Conservation (phyloP, 163 green algal species). For the Chloromonas sp. region DNA sequence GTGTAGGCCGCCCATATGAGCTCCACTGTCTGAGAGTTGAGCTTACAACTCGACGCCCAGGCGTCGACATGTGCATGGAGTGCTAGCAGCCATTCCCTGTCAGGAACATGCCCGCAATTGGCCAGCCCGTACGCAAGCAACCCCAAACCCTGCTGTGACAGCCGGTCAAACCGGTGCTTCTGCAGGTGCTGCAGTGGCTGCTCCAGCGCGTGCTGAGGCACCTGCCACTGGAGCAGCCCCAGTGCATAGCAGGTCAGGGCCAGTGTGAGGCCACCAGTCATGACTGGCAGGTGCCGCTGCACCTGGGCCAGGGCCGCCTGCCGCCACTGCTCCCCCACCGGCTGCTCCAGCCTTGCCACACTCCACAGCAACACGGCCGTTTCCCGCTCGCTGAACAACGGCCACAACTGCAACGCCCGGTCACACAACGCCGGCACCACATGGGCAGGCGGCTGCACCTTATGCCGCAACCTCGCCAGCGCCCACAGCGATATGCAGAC, state of each 20-base stretch:
- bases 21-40: no score
- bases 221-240: background rate
- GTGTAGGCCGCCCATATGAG: no score
- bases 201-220: background rate
- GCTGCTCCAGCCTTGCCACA: background rate
- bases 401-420: background rate
- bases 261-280: background rate
- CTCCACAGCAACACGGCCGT: background rate
- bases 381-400: background rate
- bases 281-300: background rate
- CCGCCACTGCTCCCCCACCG: background rate
- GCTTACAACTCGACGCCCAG: no score
- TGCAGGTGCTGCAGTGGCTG: background rate
- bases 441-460: background rate
- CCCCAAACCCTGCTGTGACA: background rate
- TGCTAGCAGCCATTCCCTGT: background rate
- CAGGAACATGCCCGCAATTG: background rate
- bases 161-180: background rate
- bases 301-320: background rate
- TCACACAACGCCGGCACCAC: background rate
- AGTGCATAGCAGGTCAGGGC: background rate
- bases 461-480: background rate
- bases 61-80: background rate
- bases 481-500: background rate
- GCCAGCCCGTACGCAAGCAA: background rate